Evolutionary conservation across 2,329 filamentous ascomycete genomes (phyloP), one percentile per base, ranked within the genome.

Genomic region (Pezicula rhizophila): DNA sequence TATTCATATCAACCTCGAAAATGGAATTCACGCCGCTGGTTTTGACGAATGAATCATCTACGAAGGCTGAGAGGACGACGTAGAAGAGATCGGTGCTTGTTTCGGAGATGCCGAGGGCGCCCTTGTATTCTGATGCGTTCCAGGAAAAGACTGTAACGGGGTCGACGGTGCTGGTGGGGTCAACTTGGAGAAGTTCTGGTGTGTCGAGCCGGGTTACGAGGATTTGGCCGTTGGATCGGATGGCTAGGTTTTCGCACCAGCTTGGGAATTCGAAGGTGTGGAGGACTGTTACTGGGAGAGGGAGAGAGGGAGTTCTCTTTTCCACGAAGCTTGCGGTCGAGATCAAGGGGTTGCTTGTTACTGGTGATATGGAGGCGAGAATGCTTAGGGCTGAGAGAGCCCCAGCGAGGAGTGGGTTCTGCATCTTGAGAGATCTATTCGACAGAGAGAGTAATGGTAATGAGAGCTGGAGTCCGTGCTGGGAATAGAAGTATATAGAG

Each of bases 21-120:
- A 64, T 51, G n/a, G 59, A 50, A 14, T 47, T 49, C 4, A 50
- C 26, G 6, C 54, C 54, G 20, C 49, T 58, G 1, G 55, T 57
- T 18, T 60, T 54, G 17, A 57, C 54, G 34, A 57, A 53, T 18
- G 55, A 58, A 8, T 59, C 59, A 6, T 58, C 53, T 11, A 62
- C 51, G 6, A 69, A 61, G 10, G 66, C 66, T 2, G 51, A 48
- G 2, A 47, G 34, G 14, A 48, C 44, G 33, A 55, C 43, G 37
- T 52, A 52, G 50, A 68, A 71, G 25, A 65, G 49, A 46, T 70
- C 62, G 2, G 55, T 47, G 6, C 53, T 39, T 12, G 63, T 56
- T 52, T 70, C 66, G 5, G 64, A 58, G 18, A 70, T 69, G 2
- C 67, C 67, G 3, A 64, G 53, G 5, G 64, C 51, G n/a, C 63